These are phyloP conservation scores for Cladophialophora yegresii DNA, from an alignment of 2,329 filamentous ascomycete genomes.

Conservation along the genomic window DNA sequence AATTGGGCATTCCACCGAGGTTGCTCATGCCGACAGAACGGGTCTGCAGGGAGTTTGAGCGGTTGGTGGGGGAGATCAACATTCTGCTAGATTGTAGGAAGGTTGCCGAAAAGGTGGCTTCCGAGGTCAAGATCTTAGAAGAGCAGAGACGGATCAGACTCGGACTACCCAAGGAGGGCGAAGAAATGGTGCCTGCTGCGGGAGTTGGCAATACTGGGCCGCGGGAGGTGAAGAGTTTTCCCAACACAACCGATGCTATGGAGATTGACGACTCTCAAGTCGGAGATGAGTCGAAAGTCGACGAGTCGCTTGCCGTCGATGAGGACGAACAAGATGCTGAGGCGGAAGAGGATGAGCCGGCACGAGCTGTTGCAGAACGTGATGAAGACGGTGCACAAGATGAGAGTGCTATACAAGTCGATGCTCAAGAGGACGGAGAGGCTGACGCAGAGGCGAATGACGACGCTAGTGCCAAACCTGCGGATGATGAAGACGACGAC, in stretches of 20 bases:
- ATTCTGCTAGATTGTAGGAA: slow-evolving; percentile 52
- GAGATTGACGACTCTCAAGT: slow-evolving; percentile 32
- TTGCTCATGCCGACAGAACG: slow-evolving; percentile 54
- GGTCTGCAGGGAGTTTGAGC: slow-evolving; percentile 54
- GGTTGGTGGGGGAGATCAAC: slow-evolving; percentile 51
- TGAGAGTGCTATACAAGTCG: slow-evolving; percentile 23
- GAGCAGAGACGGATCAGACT: slow-evolving; percentile 37
- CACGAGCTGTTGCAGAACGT: slow-evolving; percentile 19
- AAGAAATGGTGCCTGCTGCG: slow-evolving; percentile 12
- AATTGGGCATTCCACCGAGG: slow-evolving; percentile 51
- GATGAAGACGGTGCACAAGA: slow-evolving; percentile 25
- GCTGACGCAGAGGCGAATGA: slow-evolving; percentile 20
- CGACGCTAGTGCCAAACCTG: background rate
- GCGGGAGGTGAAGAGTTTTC: background rate
- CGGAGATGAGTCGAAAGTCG: slow-evolving; percentile 15
- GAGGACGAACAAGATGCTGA: slow-evolving; percentile 42
- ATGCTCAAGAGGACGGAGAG: slow-evolving; percentile 24
- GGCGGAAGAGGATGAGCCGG: slow-evolving; percentile 26
- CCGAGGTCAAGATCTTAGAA: slow-evolving; percentile 52
- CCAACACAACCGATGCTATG: slow-evolving; percentile 25
- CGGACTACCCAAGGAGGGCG: slow-evolving; percentile 34
- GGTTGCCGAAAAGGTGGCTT: slow-evolving; percentile 51
- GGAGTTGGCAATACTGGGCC: background rate
- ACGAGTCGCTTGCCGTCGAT: slow-evolving; percentile 27
- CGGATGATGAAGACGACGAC: slow-evolving; percentile 21